A percentile compares a stretch with the other conserved stretches of the same genome.
phyloP scores from a whole-genome alignment of 495 filamentous ascomycete genomes.

The Daldinia grandis region DNA sequence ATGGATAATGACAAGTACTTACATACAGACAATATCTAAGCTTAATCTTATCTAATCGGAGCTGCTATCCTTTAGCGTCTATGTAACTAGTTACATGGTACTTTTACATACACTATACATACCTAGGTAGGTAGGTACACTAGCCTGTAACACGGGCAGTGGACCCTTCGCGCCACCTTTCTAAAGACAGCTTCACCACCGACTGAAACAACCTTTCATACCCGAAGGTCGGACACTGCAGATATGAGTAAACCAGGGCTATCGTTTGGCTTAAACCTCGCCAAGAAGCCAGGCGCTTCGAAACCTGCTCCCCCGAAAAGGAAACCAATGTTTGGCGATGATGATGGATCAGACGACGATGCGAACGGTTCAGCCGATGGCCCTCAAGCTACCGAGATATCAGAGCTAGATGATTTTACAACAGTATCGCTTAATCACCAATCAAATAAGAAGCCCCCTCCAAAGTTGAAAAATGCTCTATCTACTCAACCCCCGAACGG shows the following conservation, averaged over 20 bases:
- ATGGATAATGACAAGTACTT: not conserved
- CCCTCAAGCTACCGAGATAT: constrained; percentile 42
- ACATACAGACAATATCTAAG: constrained; percentile 28
- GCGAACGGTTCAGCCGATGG: constrained; percentile 27
- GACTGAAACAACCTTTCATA: not conserved
- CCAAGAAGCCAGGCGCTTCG: constrained; percentile 42
- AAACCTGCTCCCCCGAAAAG: constrained; percentile 53
- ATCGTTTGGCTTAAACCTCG: constrained; percentile 52
- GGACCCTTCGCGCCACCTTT: constrained; percentile 18
- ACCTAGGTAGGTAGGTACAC: too few species aligned
- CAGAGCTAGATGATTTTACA: constrained; percentile 47
- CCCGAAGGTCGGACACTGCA: not conserved
- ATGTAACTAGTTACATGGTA: too few species aligned
- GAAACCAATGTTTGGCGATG: constrained; percentile 61
- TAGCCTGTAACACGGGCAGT: not conserved
- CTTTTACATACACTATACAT: too few species aligned
- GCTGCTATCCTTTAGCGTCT: not conserved
- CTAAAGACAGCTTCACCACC: constrained; percentile 1
- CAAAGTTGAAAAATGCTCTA: constrained; percentile 37
- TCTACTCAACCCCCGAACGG: constrained; percentile 42
- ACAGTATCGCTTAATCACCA: constrained; percentile 12
- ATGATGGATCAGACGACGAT: constrained; percentile 60
- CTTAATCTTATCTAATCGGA: constrained; percentile 37
- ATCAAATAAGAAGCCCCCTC: constrained; percentile 37
- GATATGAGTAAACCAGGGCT: constrained; percentile 47